phyloP scores from a whole-genome alignment of 2,329 filamentous ascomycete genomes.

The Arthrinium phaeospermum region DNA sequence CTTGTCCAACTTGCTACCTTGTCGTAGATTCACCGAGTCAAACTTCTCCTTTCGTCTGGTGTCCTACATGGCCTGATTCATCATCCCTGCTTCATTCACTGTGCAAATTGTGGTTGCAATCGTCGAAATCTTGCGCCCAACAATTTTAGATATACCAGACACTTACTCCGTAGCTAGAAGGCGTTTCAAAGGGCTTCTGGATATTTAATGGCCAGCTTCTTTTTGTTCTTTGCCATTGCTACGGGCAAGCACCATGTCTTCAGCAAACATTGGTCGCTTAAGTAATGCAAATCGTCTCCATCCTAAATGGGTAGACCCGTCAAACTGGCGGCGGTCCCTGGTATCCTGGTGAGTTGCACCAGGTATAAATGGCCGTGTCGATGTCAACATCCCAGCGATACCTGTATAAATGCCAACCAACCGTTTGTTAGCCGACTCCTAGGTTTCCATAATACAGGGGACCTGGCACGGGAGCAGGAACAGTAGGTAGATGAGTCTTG shows the following conservation, averaged over 20 bases:
- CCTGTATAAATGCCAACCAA: not conserved
- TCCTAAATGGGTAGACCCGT: not conserved
- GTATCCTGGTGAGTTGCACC: not conserved
- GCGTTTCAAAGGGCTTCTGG: not conserved
- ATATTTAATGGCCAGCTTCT: not conserved
- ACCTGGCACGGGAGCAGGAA: not conserved
- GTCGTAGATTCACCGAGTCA: not conserved
- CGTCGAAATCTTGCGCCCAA: not conserved
- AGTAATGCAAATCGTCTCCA: not conserved
- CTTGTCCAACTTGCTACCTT: not conserved
- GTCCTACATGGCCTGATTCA: conserved; percentile 5
- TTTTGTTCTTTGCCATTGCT: not conserved
- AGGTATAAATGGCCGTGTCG: not conserved
- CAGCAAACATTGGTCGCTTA: not conserved
- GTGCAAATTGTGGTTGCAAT: not conserved
- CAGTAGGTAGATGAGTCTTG: not conserved
- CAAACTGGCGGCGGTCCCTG: not conserved
- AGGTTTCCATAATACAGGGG: not conserved
- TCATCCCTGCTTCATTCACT: not conserved
- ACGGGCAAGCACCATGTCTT: not conserved
- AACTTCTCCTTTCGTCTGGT: not conserved
- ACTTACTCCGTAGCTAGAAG: not conserved
- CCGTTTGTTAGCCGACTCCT: not conserved
- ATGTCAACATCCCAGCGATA: not conserved
- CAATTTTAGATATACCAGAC: not conserved